Base-by-base conservation (phyloP, 2,329 filamentous ascomycete species). In the Amauroascus verrucosus region DNA sequence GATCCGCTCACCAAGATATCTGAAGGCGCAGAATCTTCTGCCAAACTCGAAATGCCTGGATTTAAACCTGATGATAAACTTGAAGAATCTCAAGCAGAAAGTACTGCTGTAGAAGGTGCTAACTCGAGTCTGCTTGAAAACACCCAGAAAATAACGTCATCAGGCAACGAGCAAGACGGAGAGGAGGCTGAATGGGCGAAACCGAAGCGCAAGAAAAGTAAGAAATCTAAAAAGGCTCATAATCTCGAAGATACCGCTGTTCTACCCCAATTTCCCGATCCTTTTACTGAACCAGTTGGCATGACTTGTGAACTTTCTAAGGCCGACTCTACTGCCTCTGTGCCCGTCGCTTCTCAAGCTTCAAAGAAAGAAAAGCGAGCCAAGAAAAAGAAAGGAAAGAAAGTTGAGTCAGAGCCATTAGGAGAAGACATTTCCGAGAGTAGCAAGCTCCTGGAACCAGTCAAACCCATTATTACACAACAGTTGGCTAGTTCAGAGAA, bases 311-410 rank as follows among this genome's bases (percentile, higher is more conserved):
- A 30, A n/a, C 2, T n/a, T 28, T 2, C 48, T 33, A 16, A 44
- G 13, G 5, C 8, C 26, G 22, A 24, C n/a, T 2, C 33, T 26
- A 33, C 16, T 40, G n/a, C 30, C n/a, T 9, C 22, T 22, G 16
- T 43, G 14, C 3, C 22, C 24, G 18, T 8, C 5, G 11, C 33
- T 18, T 24, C 16, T 18, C 13, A 14, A 37, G 18, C 14, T 18
- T 43, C 43, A 13, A 51, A 50, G 38, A 48, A 54, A 14, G 44
- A 53, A 20, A 45, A 54, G n/a, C 13, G 35, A 33, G 44, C 48
- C 14, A 57, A 53, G 26, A 56, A 49, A 13, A 53, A 46, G 38
- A 57, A 58, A 26, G 47, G 32, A 18, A 53, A 56, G 43, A 45
- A 45, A 22, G 45, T 24, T 16, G 48, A 32, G 18, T 6, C 32